A percentile compares a stretch with the other conserved stretches of the same genome.
phyloP scores from a whole-genome alignment of 768 basidiomycete genomes.

The Paxillus ammoniavirescens region DNA sequence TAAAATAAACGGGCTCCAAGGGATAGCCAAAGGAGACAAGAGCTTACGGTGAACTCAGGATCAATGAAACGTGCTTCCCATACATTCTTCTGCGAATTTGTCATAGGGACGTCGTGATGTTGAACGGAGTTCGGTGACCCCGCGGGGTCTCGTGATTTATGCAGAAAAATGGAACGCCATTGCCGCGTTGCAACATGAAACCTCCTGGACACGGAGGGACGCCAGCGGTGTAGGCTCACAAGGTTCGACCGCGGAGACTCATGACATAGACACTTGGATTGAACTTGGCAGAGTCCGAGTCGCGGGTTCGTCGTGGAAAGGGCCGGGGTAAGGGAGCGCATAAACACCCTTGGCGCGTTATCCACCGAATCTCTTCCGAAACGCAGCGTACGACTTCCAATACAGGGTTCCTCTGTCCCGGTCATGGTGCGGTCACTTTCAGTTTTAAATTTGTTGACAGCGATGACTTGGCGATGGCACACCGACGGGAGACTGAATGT shows the following conservation, averaged over 20 bases:
- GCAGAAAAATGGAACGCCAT: too few species aligned
- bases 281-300: background rate
- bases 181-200: too few species aligned
- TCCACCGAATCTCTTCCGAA: background rate
- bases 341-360: background rate
- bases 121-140: too few species aligned
- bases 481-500: too few species aligned
- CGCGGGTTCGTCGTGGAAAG: background rate
- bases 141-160: background rate
- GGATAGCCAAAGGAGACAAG: background rate
- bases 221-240: background rate
- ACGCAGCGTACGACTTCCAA: background rate
- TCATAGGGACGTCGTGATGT: background rate
- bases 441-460: background rate
- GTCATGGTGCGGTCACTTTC: background rate
- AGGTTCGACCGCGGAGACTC: slow-evolving; percentile 18
- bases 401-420: background rate
- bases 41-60: background rate
- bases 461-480: too few species aligned
- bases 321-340: background rate
- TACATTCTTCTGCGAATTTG: background rate
- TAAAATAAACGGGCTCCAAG: background rate
- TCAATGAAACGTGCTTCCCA: background rate
- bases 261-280: background rate
- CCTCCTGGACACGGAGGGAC: background rate